Percentiles rank a stretch among this genome's conserved stretches.
Conservation (phyloP, 2,329 filamentous ascomycete genomes). For the Colletotrichum lentis region DNA sequence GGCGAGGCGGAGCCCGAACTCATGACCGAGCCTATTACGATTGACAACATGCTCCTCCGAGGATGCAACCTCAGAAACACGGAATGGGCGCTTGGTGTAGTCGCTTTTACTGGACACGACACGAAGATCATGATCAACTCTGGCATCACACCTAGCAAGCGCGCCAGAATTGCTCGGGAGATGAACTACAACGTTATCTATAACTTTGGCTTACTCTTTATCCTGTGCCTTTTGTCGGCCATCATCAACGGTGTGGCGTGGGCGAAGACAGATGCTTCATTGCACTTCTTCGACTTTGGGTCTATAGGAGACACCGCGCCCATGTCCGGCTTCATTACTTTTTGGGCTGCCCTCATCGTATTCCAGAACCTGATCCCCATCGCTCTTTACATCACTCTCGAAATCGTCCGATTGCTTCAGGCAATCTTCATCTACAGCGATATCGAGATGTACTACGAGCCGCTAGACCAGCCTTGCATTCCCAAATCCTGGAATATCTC, state of each 20-base stretch:
- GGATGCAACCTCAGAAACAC: constrained; percentile 95
- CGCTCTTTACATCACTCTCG: constrained; percentile 94
- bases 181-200: constrained; percentile 97
- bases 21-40: constrained; percentile 91
- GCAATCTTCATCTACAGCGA: constrained; percentile 98
- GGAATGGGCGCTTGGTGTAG: constrained; percentile 92
- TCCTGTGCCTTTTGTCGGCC: constrained; percentile 87
- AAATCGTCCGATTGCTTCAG: constrained; percentile 92
- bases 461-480: constrained; percentile 91
- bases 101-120: constrained; percentile 93
- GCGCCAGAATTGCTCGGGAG: constrained; percentile 87
- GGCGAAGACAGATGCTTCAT: constrained; percentile 76
- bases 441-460: constrained; percentile 95
- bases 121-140: constrained; percentile 99
- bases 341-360: constrained; percentile 92
- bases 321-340: constrained; percentile 92
- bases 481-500: constrained; percentile 99
- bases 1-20: constrained; percentile 70
- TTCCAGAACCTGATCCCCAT: constrained; percentile 99
- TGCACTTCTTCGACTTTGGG: constrained; percentile 84
- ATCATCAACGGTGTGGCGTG: constrained; percentile 87
- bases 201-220: constrained; percentile 89
- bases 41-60: constrained; percentile 93
- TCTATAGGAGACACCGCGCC: constrained; percentile 78
- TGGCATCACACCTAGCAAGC: constrained; percentile 92